phyloP scores from a whole-genome alignment of 495 filamentous ascomycete genomes.

The Geopyxis carbonaria region DNA sequence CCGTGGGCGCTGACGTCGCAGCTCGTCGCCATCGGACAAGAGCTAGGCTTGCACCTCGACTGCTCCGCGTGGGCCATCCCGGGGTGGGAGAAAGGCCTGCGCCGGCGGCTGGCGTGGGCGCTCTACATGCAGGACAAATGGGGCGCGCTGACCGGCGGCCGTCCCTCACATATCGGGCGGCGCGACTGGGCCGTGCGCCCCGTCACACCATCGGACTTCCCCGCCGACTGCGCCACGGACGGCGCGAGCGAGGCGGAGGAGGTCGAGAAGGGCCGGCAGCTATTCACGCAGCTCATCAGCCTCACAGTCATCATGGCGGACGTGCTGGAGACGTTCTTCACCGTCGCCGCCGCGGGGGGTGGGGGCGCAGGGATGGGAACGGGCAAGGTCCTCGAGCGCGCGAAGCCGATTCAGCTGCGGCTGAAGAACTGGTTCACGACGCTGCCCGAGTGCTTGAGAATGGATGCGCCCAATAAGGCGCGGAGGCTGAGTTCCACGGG shows the following conservation, averaged over 20 bases:
- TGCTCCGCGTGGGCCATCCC: slow-evolving; percentile 80
- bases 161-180: slow-evolving; percentile 65
- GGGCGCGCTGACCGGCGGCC: slow-evolving; percentile 70
- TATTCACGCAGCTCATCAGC: slow-evolving; percentile 58
- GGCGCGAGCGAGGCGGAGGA: slow-evolving; percentile 27
- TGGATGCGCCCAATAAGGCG: slow-evolving; percentile 35
- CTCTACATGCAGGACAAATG: slow-evolving; percentile 90
- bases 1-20: slow-evolving; percentile 78
- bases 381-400: slow-evolving; percentile 48
- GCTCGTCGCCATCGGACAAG: slow-evolving; percentile 60
- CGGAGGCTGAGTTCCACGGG: slow-evolving; percentile 35
- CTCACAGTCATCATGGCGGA: slow-evolving; percentile 61
- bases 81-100: slow-evolving; percentile 63
- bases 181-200: slow-evolving; percentile 69
- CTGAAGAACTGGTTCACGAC: slow-evolving; percentile 64
- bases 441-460: slow-evolving; percentile 46
- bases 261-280: slow-evolving; percentile 46
- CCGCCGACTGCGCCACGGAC: slow-evolving; percentile 13
- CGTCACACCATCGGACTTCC: slow-evolving; percentile 52
- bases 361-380: slow-evolving; percentile 25
- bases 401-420: slow-evolving; percentile 69
- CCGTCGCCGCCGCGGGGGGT: slow-evolving; percentile 28
- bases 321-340: slow-evolving; percentile 64
- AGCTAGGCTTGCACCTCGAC: slow-evolving; percentile 74
- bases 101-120: slow-evolving; percentile 77